Evolutionary conservation across 331 rosid genomes (phyloP).

Genomic region (Pyracantha coccinea): DNA sequence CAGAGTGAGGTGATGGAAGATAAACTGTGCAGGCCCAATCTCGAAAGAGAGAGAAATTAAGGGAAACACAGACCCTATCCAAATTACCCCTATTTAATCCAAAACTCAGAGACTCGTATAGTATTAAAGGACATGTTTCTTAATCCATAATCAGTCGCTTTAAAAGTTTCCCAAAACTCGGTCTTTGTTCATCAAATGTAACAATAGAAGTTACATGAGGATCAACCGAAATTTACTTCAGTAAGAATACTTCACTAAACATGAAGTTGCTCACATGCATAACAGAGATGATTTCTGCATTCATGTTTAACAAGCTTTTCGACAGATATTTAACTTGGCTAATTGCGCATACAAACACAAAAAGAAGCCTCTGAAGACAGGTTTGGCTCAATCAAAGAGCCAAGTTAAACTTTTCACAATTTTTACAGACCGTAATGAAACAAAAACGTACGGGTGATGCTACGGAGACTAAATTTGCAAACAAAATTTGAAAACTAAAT

Average conservation of each 20-base stretch:
- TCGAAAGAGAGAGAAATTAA: not conserved
- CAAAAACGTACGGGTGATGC: too few species aligned
- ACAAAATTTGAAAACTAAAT: too few species aligned
- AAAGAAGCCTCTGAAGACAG: not conserved
- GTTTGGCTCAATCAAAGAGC: not conserved
- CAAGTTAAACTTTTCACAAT: not conserved
- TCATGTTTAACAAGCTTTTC: not conserved
- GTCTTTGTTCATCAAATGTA: not conserved
- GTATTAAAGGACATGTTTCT: not conserved
- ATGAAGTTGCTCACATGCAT: too few species aligned
- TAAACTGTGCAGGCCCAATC: too few species aligned
- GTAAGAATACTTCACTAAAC: too few species aligned
- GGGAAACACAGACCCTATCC: not conserved
- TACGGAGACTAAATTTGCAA: too few species aligned
- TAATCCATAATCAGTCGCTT: not conserved
- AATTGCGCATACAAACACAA: too few species aligned
- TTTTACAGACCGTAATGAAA: too few species aligned
- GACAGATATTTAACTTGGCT: not conserved
- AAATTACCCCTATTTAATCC: not conserved
- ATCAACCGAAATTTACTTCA: too few species aligned
- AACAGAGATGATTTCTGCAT: too few species aligned
- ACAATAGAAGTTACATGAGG: too few species aligned
- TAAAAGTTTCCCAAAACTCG: not conserved
- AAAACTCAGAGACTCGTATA: not conserved
- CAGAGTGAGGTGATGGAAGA: not conserved